A percentile compares a stretch with the other conserved stretches of the same genome.
These are phyloP conservation scores for Telfairia occidentalis DNA, from an alignment of 331 rosid genomes.

Conservation along the genomic window DNA sequence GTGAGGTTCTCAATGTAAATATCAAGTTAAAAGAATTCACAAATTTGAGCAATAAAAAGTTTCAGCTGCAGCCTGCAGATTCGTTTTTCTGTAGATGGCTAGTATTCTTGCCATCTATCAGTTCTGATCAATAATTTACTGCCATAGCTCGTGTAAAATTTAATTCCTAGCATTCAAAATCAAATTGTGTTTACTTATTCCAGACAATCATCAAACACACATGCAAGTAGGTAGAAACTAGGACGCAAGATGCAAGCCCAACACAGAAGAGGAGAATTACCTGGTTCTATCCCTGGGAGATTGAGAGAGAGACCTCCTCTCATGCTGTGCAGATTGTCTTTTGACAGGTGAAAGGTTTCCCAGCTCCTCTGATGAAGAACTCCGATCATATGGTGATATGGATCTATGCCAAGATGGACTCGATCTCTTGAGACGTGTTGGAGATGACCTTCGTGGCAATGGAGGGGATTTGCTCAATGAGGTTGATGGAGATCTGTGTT, in stretches of 20 bases:
- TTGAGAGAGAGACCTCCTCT: conserved; percentile 31
- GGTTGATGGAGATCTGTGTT: conserved; percentile 25
- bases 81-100: neutral
- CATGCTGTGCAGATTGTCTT: conserved; percentile 28
- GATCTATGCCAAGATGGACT: conserved; percentile 34
- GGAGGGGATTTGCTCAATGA: conserved; percentile 15
- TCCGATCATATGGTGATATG: conserved; percentile 31
- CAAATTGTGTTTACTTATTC: neutral
- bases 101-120: neutral
- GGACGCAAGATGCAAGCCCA: neutral
- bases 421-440: conserved; percentile 21
- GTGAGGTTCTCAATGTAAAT: neutral
- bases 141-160: neutral
- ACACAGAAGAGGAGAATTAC: neutral
- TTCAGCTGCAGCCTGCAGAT: neutral
- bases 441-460: conserved; percentile 6
- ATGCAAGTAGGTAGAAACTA: neutral
- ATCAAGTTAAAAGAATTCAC: neutral
- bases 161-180: neutral
- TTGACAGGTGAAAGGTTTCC: conserved; percentile 32
- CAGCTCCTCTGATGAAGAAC: conserved; percentile 41
- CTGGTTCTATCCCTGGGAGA: conserved; percentile 32
- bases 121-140: neutral
- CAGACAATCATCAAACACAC: neutral
- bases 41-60: neutral